phyloP scores from a whole-genome alignment of 345 rosid genomes.

The Salix koriyanagi region DNA sequence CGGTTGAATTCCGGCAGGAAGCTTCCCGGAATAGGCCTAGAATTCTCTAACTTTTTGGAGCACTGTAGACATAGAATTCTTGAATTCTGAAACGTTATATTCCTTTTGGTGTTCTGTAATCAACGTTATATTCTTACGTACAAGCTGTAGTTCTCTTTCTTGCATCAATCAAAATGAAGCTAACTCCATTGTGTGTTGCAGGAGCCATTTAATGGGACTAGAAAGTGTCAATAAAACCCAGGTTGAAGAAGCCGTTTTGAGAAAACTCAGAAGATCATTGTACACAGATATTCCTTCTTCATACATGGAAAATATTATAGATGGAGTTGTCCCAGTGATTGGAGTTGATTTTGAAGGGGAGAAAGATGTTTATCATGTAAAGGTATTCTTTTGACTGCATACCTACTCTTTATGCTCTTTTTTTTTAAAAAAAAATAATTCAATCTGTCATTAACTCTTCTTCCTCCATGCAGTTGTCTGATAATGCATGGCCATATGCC shows the following conservation, averaged over 20 bases:
- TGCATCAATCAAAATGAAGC: too few relatives aligned
- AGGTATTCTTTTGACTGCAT: slow-evolving; percentile 27
- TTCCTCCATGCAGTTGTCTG: slow-evolving; percentile 39
- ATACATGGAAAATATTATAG: slow-evolving; percentile 27
- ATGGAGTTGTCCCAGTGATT: slow-evolving; percentile 27
- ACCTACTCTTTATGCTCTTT: neutral
- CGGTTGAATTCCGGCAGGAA: too few relatives aligned
- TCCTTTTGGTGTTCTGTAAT: too few relatives aligned
- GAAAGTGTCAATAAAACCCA: slow-evolving; percentile 17
- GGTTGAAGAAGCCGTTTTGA: slow-evolving; percentile 27
- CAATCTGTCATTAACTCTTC: neutral
- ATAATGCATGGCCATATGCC: slow-evolving; percentile 15
- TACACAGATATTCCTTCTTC: slow-evolving; percentile 41
- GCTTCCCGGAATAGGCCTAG: too few relatives aligned
- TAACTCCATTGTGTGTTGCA: too few relatives aligned
- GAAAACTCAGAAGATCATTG: slow-evolving; percentile 26
- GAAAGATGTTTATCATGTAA: slow-evolving; percentile 49
- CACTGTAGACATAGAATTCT: too few relatives aligned
- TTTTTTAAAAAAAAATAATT: too few relatives aligned
- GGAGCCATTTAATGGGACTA: neutral
- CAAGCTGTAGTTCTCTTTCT: too few relatives aligned
- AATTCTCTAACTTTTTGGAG: too few relatives aligned
- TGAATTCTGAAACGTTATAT: too few relatives aligned
- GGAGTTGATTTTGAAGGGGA: slow-evolving; percentile 18
- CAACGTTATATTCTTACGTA: too few relatives aligned